Evolutionary conservation across 78 protist species (phyloP).

Genomic region (Dictyostelium intermedium): DNA sequence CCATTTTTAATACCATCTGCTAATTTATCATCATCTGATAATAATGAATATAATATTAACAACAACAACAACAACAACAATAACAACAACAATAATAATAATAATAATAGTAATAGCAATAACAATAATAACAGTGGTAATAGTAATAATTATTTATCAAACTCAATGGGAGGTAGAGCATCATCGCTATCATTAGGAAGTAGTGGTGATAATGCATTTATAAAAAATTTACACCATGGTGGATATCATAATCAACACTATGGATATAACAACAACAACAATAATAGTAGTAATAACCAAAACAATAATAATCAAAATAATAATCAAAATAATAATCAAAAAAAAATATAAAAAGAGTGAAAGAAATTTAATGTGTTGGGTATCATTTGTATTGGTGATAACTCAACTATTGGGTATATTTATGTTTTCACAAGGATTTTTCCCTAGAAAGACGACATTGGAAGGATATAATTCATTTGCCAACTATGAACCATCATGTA

Average conservation of each 20-base stretch:
- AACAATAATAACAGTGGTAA: background rate
- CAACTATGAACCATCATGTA: slow-evolving; percentile 33
- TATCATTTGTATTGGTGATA: slow-evolving; percentile 19
- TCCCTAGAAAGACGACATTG: slow-evolving; percentile 42
- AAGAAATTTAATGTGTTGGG: slow-evolving; percentile 10
- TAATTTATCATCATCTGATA: background rate
- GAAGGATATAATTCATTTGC: slow-evolving; percentile 46
- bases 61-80: background rate
- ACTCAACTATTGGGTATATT: slow-evolving; percentile 60
- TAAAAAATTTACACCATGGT: background rate
- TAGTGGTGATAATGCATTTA: background rate
- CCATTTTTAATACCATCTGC: background rate
- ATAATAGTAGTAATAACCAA: background rate
- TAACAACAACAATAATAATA: background rate
- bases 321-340: no score
- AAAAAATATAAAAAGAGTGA: background rate
- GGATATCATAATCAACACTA: background rate
- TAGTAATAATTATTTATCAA: background rate
- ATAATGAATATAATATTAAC: background rate
- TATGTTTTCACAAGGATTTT: slow-evolving; percentile 68
- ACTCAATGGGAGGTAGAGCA: background rate
- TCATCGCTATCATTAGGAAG: background rate
- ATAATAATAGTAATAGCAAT: background rate
- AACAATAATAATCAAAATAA: background rate
- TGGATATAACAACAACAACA: background rate